A percentile compares a stretch with the other conserved stretches of the same genome.
Conservation (phyloP, 192 early-diverging fungal genomes). For the Podila clonocystis region DNA sequence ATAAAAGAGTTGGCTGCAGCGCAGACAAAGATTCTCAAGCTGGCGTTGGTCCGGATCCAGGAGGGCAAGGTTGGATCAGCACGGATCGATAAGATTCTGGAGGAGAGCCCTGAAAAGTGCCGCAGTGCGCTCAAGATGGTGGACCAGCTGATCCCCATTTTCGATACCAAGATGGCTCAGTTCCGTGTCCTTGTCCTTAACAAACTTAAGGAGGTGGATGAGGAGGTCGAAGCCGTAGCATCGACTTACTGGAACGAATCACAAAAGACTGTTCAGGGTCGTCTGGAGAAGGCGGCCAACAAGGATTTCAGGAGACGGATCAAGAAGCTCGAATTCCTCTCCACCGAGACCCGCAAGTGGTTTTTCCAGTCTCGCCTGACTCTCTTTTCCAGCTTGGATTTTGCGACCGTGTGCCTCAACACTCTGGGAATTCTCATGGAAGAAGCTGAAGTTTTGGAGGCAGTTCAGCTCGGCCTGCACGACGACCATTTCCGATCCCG, state of each 20-base stretch:
- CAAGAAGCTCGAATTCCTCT: slow-evolving; percentile 70
- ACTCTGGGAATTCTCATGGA: slow-evolving; percentile 77
- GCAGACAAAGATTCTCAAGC: slow-evolving; percentile 47
- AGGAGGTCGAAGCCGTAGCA: slow-evolving; percentile 49
- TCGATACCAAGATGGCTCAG: slow-evolving; percentile 51
- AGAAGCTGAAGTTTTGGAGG: slow-evolving; percentile 79
- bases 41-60: slow-evolving; percentile 44
- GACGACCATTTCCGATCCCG: slow-evolving; percentile 56
- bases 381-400: slow-evolving; percentile 63
- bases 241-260: slow-evolving; percentile 51
- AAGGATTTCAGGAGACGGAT: slow-evolving; percentile 76
- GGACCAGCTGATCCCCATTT: slow-evolving; percentile 45
- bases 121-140: slow-evolving; percentile 42
- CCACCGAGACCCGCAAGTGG: slow-evolving; percentile 64
- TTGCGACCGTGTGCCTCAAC: slow-evolving; percentile 63
- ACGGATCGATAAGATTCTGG: slow-evolving; percentile 41
- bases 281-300: slow-evolving; percentile 68
- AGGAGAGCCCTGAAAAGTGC: slow-evolving; percentile 47
- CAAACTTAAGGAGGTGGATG: slow-evolving; percentile 50
- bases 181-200: slow-evolving; percentile 45
- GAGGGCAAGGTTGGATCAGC: slow-evolving; percentile 42
- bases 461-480: slow-evolving; percentile 59
- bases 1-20: slow-evolving; percentile 49
- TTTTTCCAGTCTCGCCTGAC: slow-evolving; percentile 67
- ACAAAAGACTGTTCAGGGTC: slow-evolving; percentile 58